phyloP scores from a whole-genome alignment of 148 eudicot genomes.

The Dysphania ambrosioides region DNA sequence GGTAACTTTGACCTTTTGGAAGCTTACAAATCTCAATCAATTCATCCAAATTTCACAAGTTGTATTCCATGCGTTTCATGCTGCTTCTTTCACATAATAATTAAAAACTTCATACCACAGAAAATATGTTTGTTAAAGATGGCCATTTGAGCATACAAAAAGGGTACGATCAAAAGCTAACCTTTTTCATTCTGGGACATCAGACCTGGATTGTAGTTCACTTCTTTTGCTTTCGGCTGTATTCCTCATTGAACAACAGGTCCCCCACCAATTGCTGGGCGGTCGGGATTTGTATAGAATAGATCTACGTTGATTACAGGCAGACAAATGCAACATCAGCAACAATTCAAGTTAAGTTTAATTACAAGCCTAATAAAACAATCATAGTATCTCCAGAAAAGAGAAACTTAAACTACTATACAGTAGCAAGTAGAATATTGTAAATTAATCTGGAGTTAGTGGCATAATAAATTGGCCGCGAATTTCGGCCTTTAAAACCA shows the following conservation, averaged over 20 bases:
- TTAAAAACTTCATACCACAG: conserved; percentile 15
- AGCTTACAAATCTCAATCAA: conserved; percentile 1
- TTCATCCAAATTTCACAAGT: conserved; percentile 18
- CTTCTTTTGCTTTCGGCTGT: conserved; percentile 33
- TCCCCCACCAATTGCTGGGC: conserved; percentile 28
- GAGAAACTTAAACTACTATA: conserved; percentile 13
- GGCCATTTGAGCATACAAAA: conserved; percentile 16
- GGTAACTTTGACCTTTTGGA: conserved; percentile 12
- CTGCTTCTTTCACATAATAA: conserved; percentile 5
- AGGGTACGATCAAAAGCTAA: conserved; percentile 3
- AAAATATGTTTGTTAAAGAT: conserved; percentile 20
- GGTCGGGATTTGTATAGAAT: conserved; percentile 18
- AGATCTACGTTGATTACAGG: conserved; percentile 17
- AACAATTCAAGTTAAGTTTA: conserved; percentile 2
- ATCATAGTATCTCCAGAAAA: conserved; percentile 16
- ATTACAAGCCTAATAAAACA: conserved; percentile 16
- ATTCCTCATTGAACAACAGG: conserved; percentile 16
- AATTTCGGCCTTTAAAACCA: conserved; percentile 30
- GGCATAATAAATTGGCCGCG: conserved; percentile 19
- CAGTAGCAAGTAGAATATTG: conserved; percentile 19
- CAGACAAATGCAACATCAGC: conserved; percentile 22
- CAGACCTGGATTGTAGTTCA: conserved; percentile 28
- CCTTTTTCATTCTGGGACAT: conserved; percentile 28
- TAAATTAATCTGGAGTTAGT: conserved; percentile 17
- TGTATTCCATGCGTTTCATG: conserved; percentile 18